Percentiles rank a stretch among this genome's conserved stretches.
Conservation (phyloP, 179 eudicot genomes). For the Silene noctiflora region DNA sequence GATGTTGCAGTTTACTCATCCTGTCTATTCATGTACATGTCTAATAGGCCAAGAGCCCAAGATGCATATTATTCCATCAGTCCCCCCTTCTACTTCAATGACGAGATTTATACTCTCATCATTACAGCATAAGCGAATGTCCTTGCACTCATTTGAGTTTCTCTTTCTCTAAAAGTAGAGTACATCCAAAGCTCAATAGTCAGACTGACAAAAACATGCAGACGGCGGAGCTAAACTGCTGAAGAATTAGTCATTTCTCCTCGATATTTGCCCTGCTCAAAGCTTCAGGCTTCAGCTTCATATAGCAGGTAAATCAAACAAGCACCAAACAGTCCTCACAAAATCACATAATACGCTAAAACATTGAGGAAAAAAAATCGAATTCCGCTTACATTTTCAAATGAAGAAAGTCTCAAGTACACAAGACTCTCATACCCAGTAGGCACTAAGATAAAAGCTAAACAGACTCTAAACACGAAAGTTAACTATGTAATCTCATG, state of each 20-base stretch:
- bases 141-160: no score
- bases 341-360: not conserved
- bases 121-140: no score
- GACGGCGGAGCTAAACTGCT: no score
- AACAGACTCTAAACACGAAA: slow-evolving; percentile 18
- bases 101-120: no score
- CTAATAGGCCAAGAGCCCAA: no score
- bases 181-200: not conserved
- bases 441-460: slow-evolving; percentile 4
- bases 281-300: not conserved
- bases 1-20: no score
- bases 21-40: no score
- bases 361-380: not conserved
- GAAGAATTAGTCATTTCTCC: no score
- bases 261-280: no score
- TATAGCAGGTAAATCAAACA: not conserved
- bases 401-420: not conserved
- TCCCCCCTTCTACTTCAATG: no score
- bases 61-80: no score
- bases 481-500: slow-evolving; percentile 19
- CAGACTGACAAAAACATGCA: not conserved
- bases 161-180: no score
- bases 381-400: slow-evolving; percentile 3
- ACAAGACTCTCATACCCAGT: not conserved
- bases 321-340: not conserved